A percentile compares a stretch with the other conserved stretches of the same genome.
phyloP scores from a whole-genome alignment of 2,329 filamentous ascomycete species.

The Plectosphaerella sp. region DNA sequence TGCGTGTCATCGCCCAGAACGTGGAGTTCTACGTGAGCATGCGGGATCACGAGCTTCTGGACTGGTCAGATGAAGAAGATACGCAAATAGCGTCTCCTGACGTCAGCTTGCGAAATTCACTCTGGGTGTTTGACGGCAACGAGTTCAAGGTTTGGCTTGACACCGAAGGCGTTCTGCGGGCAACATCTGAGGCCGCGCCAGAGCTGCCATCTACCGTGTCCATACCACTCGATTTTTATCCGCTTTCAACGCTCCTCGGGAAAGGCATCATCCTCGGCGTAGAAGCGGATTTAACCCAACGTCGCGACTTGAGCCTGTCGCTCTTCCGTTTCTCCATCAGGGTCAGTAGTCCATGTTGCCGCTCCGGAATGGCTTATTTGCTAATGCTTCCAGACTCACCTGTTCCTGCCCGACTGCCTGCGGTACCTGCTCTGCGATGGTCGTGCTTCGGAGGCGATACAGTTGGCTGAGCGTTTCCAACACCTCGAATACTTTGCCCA shows the following conservation, averaged over 20 bases:
- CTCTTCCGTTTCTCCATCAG: conserved; percentile 84
- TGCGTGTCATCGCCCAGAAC: conserved; percentile 93
- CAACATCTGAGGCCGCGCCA: conserved; percentile 61
- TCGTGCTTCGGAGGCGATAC: conserved; percentile 75
- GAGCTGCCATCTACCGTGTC: conserved; percentile 72
- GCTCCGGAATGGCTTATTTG: neutral
- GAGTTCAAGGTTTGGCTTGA: conserved; percentile 87
- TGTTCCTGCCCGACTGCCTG: conserved; percentile 86
- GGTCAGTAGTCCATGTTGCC: conserved; percentile 46
- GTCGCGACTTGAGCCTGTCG: conserved; percentile 86
- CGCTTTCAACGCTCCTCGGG: conserved; percentile 77
- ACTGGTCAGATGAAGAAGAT: neutral
- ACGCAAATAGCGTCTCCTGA: conserved; percentile 7
- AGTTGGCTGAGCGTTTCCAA: conserved; percentile 79
- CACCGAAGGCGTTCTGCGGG: conserved; percentile 75
- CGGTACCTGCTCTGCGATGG: conserved; percentile 72
- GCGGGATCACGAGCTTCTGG: conserved; percentile 61
- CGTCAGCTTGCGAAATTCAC: conserved; percentile 64
- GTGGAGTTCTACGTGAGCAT: conserved; percentile 94
- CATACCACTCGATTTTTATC: conserved; percentile 91
- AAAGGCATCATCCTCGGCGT: conserved; percentile 89
- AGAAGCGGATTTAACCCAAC: conserved; percentile 89
- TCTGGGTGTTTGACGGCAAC: conserved; percentile 91
- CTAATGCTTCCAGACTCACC: conserved; percentile 62
- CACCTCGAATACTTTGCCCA: conserved; percentile 89